Percentiles rank a stretch among this genome's conserved stretches.
Conservation (phyloP, 2,329 filamentous ascomycete genomes). For the Ceratocystis destructans region DNA sequence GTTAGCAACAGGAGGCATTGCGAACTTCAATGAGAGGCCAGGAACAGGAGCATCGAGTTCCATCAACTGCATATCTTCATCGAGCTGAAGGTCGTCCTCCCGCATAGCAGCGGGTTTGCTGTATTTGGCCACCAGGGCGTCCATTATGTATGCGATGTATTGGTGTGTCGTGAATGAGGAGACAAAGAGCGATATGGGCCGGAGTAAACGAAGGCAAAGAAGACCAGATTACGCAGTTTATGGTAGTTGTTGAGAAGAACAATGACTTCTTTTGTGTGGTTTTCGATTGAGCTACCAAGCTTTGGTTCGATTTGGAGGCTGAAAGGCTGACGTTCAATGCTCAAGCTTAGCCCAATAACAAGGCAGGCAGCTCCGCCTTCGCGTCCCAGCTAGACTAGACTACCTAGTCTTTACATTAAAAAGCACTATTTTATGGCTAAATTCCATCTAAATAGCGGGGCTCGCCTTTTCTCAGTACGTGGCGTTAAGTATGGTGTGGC, state of each 20-base stretch:
- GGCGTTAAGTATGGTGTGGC: neutral
- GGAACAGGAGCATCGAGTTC: slow-evolving; percentile 47
- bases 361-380: slow-evolving; percentile 10
- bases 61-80: slow-evolving; percentile 62
- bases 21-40: slow-evolving; percentile 80
- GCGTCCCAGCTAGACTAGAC: neutral
- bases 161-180: neutral
- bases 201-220: slow-evolving; percentile 1
- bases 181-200: slow-evolving; percentile 8
- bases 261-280: neutral
- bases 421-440: neutral
- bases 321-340: slow-evolving; percentile 11
- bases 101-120: slow-evolving; percentile 60
- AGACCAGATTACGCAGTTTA: neutral
- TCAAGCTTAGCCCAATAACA: neutral
- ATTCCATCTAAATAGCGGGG: slow-evolving; percentile 6
- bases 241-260: neutral
- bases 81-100: slow-evolving; percentile 56
- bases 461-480: neutral
- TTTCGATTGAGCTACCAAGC: neutral
- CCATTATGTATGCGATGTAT: slow-evolving; percentile 45
- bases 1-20: slow-evolving; percentile 82
- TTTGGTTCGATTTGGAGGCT: neutral
- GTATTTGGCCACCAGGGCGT: slow-evolving; percentile 86
- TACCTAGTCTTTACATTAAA: neutral